Base-by-base conservation (phyloP, 2,329 filamentous ascomycete species). In the Calonectria pteridis region DNA sequence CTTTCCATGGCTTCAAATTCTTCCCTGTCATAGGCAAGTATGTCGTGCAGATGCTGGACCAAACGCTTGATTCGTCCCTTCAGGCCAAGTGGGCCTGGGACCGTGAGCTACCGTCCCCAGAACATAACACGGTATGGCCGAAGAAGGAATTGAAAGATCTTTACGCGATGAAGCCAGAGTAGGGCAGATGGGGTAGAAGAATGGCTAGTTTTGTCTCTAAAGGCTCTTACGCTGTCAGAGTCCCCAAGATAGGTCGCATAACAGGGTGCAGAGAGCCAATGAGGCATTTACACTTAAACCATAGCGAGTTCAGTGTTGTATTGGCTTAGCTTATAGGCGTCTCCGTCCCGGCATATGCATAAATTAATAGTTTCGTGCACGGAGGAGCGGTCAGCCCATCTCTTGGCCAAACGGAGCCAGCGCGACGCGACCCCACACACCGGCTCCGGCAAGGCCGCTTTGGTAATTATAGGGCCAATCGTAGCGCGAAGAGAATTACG, bases 1-100 rank as follows among this genome's bases (percentile, higher is more conserved):
- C 91, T 0, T 93, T 93, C 77, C 92, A 94, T 81, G 89, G 90
- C 20, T 93, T 88, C 86, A 93, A 94, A 82, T 93, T 94, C 82
- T 87, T 94, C 71, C 92, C 92, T 0, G 88, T 90, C 2, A 87
- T 93, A 31, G 92, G 92, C 6, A 89, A 89, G 76, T 93, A 93
- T 76, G 86, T 92, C 33, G 80, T 87, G 26, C 87, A 90, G 77
- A 89, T 89, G 91, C 83, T 87, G 33, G 88, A 87, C 76, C 87
- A 82, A 10, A 75, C 82, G 14, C 80, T 91, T 20, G 81, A 84
- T 10, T 76, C 85, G 0, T 86, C 87, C 67, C 78, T 91, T 70
- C 77, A 79, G 65, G 77, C 82, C 66, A 87, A 87, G 76, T 91
- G 90, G 89, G 88, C 88, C 5, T 91, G 89, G 89, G 90, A 93